Evolutionary conservation across 2,329 filamentous ascomycete genomes (phyloP), one percentile per base, ranked within the genome.

Genomic region (Orbilia oligospora): DNA sequence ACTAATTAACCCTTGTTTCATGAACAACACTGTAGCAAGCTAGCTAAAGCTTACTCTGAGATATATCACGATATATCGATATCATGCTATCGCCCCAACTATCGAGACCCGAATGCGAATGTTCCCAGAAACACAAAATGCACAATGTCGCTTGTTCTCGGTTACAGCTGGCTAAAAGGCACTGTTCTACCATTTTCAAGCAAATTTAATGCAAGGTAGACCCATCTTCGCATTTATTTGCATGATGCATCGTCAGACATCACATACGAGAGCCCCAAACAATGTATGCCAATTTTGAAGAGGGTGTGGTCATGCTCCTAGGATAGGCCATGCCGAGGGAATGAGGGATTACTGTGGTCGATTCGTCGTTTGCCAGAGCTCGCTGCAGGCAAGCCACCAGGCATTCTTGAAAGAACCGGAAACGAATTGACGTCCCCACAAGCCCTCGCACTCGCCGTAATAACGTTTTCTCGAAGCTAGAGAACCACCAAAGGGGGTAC

Each of bases 141-240:
- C 36, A 49, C 70, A 51, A 30, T 24, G 27, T 64, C 72, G 72
- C 61, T 64, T 71, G 58, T 44, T 67, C 51, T 78, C 75, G 75
- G 75, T 78, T 78, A 78, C 63, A 78, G 68, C 75, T 71, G 75
- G 75, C 61, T 72, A 53, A 71, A 66, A 68, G 16, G 53, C 53
- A 49, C 24, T 18, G 24, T 56, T 58, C 38, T 58, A 44, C 66
- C 18, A 20, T 14, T 38, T 64, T 44, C 38, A 33, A 51, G 38
- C 53, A 27, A 16, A 68, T 72, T 63, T 38, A 56, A 77, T 77
- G 66, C 73, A 63, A 69, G 67, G 66, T 72, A 65, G 68, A 65
- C 61, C 61, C 20, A 48, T 44, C n/a, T 66, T 66, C 61, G 48
- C 61, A 73, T 41, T 64, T 55, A 63, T 61, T 71, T 53, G 55